Conservation (phyloP, 352 stramenopile species). For the Phytophthora hybrid region DNA sequence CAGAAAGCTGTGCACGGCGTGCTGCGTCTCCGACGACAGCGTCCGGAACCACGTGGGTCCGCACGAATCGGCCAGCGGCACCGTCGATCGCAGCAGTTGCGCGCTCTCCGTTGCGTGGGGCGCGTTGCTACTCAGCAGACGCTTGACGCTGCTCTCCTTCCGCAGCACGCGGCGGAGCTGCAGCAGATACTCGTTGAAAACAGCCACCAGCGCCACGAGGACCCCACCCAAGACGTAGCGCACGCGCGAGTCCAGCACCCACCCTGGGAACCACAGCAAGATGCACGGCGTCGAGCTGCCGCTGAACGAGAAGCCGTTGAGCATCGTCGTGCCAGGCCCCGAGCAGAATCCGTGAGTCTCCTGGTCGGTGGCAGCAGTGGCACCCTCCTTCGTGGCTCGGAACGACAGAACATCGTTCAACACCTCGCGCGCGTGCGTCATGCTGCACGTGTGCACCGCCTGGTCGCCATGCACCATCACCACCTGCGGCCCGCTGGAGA, state of each 20-base stretch:
- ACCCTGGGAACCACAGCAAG: constrained; percentile 79
- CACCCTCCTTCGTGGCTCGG: constrained; percentile 30
- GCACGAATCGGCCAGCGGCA: constrained; percentile 43
- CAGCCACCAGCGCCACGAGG: constrained; percentile 58
- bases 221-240: constrained; percentile 64
- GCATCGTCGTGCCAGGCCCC: constrained; percentile 74
- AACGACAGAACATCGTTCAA: constrained; percentile 61
- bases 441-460: constrained; percentile 72
- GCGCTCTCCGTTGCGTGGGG: constrained; percentile 40
- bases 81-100: constrained; percentile 54
- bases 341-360: constrained; percentile 53
- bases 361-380: neutral
- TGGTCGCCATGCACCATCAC: constrained; percentile 67
- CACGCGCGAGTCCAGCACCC: constrained; percentile 65
- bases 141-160: constrained; percentile 71
- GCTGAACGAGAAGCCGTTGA: constrained; percentile 73
- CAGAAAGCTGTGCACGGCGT: constrained; percentile 58
- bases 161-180: constrained; percentile 69
- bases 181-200: constrained; percentile 83
- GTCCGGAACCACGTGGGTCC: constrained; percentile 66
- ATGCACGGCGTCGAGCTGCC: constrained; percentile 58
- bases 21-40: constrained; percentile 57
- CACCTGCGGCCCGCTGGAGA: constrained; percentile 55
- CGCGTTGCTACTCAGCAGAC: constrained; percentile 24
- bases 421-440: constrained; percentile 74